Conservation (phyloP, 495 filamentous ascomycete species). For the Trichodelitschia bisporula region DNA sequence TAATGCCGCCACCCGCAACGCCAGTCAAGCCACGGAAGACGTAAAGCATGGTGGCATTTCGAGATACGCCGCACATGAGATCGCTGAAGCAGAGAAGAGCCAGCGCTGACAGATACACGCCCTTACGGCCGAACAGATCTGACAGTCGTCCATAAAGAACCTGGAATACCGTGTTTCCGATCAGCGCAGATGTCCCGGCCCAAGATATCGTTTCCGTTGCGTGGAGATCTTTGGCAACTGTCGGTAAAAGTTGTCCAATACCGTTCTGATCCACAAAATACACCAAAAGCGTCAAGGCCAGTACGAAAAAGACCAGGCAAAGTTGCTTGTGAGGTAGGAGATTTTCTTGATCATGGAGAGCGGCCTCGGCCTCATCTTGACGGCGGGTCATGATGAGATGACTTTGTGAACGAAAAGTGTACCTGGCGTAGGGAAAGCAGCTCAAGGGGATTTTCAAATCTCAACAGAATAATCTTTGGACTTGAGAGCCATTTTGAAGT, state of each 20-base stretch:
- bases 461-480: too few species aligned
- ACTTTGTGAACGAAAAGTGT: too few species aligned
- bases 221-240: slow-evolving; percentile 30
- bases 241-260: slow-evolving; percentile 32
- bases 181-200: slow-evolving; percentile 53
- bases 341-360: slow-evolving; percentile 23
- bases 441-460: too few species aligned
- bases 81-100: slow-evolving; percentile 9
- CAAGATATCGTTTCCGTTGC: slow-evolving; percentile 35
- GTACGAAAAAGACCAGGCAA: slow-evolving; percentile 28
- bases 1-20: slow-evolving; percentile 10
- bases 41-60: slow-evolving; percentile 8
- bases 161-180: slow-evolving; percentile 47
- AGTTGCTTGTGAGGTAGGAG: slow-evolving; percentile 29
- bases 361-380: slow-evolving; percentile 8
- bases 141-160: slow-evolving; percentile 34
- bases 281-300: slow-evolving; percentile 29
- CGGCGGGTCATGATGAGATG: too few species aligned
- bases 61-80: slow-evolving; percentile 10
- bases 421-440: too few species aligned
- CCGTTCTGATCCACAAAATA: slow-evolving; percentile 39
- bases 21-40: slow-evolving; percentile 6
- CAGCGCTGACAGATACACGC: slow-evolving; percentile 10
- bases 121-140: slow-evolving; percentile 32
- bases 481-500: slow-evolving; percentile 5